Evolutionary conservation across 768 basidiomycete genomes (phyloP).

Genomic region (Piloderma croceum): DNA sequence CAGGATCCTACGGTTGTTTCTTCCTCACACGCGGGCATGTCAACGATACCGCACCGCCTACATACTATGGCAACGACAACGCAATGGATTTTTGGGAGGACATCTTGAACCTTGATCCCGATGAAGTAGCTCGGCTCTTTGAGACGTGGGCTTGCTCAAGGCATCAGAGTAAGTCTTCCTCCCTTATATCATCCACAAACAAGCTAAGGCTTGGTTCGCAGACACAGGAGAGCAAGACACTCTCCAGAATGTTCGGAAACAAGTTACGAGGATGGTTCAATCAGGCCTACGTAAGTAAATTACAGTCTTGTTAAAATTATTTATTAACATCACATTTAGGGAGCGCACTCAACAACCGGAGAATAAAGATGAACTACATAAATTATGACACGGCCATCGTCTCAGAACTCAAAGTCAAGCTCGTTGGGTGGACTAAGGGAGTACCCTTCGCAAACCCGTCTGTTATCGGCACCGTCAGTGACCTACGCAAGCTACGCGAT

Average conservation of each 20-base stretch:
- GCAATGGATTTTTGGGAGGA: constrained; percentile 5
- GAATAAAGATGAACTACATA: neutral
- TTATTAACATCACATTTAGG: neutral
- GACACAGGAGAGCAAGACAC: neutral
- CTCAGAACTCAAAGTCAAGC: neutral
- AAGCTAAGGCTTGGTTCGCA: neutral
- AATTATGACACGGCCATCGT: constrained; percentile 5
- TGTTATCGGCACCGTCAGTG: constrained; percentile 1
- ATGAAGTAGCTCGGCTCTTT: constrained; percentile 1
- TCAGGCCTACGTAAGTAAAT: neutral
- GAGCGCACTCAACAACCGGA: neutral
- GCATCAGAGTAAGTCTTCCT: constrained; percentile 1
- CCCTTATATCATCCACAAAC: neutral
- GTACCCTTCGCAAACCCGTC: constrained; percentile 3
- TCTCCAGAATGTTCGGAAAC: neutral
- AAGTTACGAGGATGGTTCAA: neutral
- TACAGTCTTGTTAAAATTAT: neutral
- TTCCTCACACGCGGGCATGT: constrained; percentile 8
- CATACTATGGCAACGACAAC: constrained; percentile 6
- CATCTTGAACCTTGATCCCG: neutral
- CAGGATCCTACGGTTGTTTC: neutral
- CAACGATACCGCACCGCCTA: constrained; percentile 6
- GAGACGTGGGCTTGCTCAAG: constrained; percentile 2
- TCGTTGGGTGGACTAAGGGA: constrained; percentile 5
- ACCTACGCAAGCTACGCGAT: constrained; percentile 6